Evolutionary conservation across 164 flowering plant species (phyloP).

Genomic region (Berberis thunbergii): DNA sequence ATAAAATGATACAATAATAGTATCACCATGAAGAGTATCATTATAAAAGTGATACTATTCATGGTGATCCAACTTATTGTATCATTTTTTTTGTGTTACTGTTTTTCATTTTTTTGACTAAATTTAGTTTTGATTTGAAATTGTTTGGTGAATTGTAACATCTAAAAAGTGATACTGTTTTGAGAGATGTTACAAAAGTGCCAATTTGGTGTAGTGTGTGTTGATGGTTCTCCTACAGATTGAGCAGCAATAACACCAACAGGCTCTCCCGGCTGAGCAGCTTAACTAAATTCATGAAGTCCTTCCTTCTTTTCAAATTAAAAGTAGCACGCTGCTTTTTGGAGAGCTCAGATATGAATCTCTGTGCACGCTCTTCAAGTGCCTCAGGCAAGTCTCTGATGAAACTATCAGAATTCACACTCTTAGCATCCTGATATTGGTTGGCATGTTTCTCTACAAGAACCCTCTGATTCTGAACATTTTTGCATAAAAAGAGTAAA

Average conservation of each 20-base stretch:
- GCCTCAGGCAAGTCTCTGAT: slow-evolving; percentile 43
- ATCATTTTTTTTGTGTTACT: no score
- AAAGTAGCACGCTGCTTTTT: slow-evolving; percentile 10
- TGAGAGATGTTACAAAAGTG: no score
- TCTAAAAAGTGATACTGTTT: no score
- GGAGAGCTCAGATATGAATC: slow-evolving; percentile 19
- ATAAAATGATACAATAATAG: no score
- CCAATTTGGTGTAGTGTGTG: slow-evolving; percentile 87
- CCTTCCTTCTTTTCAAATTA: slow-evolving; percentile 16
- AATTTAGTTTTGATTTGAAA: no score
- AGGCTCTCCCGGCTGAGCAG: slow-evolving; percentile 93
- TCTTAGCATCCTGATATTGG: slow-evolving; percentile 24
- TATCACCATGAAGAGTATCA: no score
- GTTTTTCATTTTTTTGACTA: no score
- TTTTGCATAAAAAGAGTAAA: not conserved
- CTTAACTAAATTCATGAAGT: slow-evolving; percentile 50
- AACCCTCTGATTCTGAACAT: slow-evolving; percentile 52
- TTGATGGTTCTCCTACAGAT: slow-evolving; percentile 96
- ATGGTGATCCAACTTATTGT: no score
- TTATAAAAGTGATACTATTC: no score
- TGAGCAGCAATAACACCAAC: slow-evolving; percentile 97
- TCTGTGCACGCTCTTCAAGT: slow-evolving; percentile 33
- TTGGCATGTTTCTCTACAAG: slow-evolving; percentile 14
- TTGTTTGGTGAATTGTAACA: no score
- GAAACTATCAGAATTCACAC: slow-evolving; percentile 29